Evolutionary conservation across 1,284 basidiomycete species (phyloP).

Genomic region (Porogramme epimiltina): DNA sequence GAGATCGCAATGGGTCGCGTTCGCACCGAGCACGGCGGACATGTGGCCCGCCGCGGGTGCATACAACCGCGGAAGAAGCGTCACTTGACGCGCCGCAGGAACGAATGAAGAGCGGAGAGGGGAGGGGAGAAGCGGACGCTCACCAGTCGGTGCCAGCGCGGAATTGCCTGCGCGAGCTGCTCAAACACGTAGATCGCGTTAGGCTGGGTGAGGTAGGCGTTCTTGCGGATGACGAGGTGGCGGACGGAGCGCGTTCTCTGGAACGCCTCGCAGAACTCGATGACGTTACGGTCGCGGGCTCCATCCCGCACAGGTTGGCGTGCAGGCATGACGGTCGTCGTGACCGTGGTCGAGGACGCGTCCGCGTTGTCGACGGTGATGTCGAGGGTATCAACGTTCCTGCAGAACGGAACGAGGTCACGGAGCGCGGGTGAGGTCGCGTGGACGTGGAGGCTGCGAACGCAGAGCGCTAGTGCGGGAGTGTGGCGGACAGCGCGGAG

Average conservation of each 20-base stretch:
- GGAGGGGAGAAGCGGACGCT: conserved; percentile 19
- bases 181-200: conserved; percentile 45
- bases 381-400: conserved; percentile 40
- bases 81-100: neutral
- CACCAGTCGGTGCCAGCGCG: conserved; percentile 47
- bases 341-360: neutral
- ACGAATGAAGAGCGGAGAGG: neutral
- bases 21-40: neutral
- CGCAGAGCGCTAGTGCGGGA: conserved; percentile 38
- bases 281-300: conserved; percentile 25
- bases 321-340: conserved; percentile 5
- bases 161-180: conserved; percentile 45
- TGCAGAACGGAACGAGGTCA: conserved; percentile 34
- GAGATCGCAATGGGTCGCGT: neutral
- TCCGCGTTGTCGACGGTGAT: conserved; percentile 42
- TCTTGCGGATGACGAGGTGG: conserved; percentile 53
- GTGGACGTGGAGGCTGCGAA: conserved; percentile 41
- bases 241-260: conserved; percentile 33
- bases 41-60: neutral
- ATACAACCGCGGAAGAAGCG: neutral
- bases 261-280: conserved; percentile 45
- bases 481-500: conserved; percentile 38
- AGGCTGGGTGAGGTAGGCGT: conserved; percentile 53
- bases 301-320: neutral
- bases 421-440: conserved; percentile 33